phyloP scores from a whole-genome alignment of 805 yeast genomes.

The Wickerhamomyces alni region DNA sequence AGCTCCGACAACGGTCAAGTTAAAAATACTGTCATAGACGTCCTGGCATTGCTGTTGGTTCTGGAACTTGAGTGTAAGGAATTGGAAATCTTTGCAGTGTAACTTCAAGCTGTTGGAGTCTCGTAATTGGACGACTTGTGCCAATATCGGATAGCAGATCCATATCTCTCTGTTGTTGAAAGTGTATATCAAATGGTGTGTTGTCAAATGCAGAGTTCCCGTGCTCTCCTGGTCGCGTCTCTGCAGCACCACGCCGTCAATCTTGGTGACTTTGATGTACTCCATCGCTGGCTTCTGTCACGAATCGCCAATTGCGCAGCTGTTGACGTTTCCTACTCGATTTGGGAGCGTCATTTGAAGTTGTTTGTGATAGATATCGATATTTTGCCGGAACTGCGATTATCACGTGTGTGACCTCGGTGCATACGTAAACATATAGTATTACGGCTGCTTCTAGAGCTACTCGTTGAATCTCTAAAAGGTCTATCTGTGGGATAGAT shows the following conservation, averaged over 20 bases:
- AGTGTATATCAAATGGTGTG: constrained; percentile 70
- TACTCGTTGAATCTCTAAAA: too few relatives aligned
- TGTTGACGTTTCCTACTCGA: too few relatives aligned
- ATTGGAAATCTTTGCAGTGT: constrained; percentile 81
- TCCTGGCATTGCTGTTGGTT: constrained; percentile 55
- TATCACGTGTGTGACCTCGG: too few relatives aligned
- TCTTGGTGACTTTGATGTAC: constrained; percentile 26
- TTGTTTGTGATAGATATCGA: too few relatives aligned
- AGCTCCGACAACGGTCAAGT: constrained; percentile 50
- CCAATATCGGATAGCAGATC: constrained; percentile 86
- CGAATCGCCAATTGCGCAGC: too few relatives aligned
- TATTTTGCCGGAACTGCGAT: too few relatives aligned
- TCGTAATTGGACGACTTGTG: constrained; percentile 31
- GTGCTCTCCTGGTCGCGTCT: constrained; percentile 48
- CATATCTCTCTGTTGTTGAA: constrained; percentile 59
- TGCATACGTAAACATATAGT: too few relatives aligned
- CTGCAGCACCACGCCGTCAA: constrained; percentile 46
- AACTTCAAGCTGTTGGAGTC: constrained; percentile 53
- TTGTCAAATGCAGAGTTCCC: constrained; percentile 65
- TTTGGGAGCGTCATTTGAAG: too few relatives aligned
- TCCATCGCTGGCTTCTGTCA: constrained; percentile 19
- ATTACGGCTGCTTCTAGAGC: too few relatives aligned
- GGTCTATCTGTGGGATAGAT: too few relatives aligned
- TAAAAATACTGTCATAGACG: constrained; percentile 67
- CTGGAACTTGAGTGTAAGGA: constrained; percentile 67